phyloP scores from a whole-genome alignment of 1,284 basidiomycete genomes.

The Ganoderma lucidum region DNA sequence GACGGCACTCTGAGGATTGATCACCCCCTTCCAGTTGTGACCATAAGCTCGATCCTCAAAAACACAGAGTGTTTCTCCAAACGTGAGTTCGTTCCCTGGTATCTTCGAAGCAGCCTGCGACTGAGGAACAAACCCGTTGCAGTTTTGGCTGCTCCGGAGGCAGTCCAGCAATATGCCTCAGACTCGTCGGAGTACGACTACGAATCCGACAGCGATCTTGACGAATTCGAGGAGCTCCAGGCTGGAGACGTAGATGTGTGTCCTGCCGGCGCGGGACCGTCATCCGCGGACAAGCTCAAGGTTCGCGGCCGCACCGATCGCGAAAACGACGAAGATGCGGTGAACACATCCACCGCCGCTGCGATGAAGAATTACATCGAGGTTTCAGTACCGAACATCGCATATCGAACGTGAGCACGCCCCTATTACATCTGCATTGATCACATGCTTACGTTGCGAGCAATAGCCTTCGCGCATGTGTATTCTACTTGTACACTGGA shows the following conservation, averaged over 20 bases:
- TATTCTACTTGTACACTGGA: conserved; percentile 38
- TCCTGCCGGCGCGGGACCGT: neutral
- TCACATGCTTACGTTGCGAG: neutral
- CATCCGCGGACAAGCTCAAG: conserved; percentile 10
- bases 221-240: conserved; percentile 29
- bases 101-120: neutral
- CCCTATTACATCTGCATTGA: neutral
- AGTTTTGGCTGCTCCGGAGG: conserved; percentile 26
- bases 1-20: conserved; percentile 25
- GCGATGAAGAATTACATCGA: neutral
- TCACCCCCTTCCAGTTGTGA: conserved; percentile 30
- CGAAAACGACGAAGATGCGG: neutral
- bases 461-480: conserved; percentile 32
- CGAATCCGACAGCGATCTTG: conserved; percentile 40
- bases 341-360: conserved; percentile 2
- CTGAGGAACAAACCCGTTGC: too few species aligned
- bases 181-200: conserved; percentile 36
- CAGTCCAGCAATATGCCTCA: conserved; percentile 15
- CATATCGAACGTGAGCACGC: conserved; percentile 34
- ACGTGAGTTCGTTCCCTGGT: conserved; percentile 19
- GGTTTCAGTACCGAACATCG: conserved; percentile 33
- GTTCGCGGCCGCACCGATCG: neutral
- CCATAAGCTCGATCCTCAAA: conserved; percentile 32
- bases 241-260: neutral
- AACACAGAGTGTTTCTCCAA: conserved; percentile 33